These are phyloP conservation scores for Epichloe aotearoae DNA, from an alignment of 2,329 filamentous ascomycete species.

Conservation along the genomic window DNA sequence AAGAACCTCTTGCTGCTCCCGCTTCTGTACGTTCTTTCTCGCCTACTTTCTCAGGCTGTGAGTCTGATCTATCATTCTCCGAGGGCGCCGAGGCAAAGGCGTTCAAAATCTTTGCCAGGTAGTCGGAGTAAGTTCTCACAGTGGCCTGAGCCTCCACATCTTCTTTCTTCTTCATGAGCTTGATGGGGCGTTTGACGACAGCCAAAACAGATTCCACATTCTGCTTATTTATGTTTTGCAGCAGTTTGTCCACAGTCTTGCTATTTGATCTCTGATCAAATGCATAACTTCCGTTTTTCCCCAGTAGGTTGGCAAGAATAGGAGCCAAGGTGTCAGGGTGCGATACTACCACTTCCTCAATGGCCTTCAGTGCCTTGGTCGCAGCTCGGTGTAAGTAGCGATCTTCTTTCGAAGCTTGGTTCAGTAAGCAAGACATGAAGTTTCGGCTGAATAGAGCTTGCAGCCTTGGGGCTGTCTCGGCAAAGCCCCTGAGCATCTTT, in stretches of 20 bases:
- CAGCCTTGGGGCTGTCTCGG: slow-evolving; percentile 32
- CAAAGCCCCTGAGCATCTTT: slow-evolving; percentile 49
- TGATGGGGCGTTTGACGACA: slow-evolving; percentile 32
- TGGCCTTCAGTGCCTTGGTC: slow-evolving; percentile 56
- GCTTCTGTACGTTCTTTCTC: slow-evolving; percentile 14
- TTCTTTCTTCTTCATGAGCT: slow-evolving; percentile 14
- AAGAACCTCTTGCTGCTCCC: slow-evolving; percentile 15
- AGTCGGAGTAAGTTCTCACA: slow-evolving; percentile 39
- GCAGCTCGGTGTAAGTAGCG: slow-evolving; percentile 71
- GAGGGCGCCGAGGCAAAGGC: slow-evolving; percentile 16
- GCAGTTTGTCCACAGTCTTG: slow-evolving; percentile 66
- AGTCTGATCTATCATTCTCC: background rate
- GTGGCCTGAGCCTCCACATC: slow-evolving; percentile 15
- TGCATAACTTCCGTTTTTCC: slow-evolving; percentile 56
- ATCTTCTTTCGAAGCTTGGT: slow-evolving; percentile 66
- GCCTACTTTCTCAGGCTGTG: background rate
- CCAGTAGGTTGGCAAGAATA: slow-evolving; percentile 55
- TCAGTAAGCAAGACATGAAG: slow-evolving; percentile 67
- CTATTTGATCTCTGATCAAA: slow-evolving; percentile 80
- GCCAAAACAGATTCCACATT: slow-evolving; percentile 41
- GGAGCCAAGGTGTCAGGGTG: slow-evolving; percentile 45
- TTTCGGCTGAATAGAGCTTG: slow-evolving; percentile 67
- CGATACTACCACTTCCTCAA: slow-evolving; percentile 51
- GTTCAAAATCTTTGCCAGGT: slow-evolving; percentile 38
- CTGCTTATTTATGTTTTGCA: slow-evolving; percentile 44